Percentiles rank a stretch among this genome's conserved stretches.
Conservation (phyloP, 495 filamentous ascomycete species). For the Amorphotheca resinae region DNA sequence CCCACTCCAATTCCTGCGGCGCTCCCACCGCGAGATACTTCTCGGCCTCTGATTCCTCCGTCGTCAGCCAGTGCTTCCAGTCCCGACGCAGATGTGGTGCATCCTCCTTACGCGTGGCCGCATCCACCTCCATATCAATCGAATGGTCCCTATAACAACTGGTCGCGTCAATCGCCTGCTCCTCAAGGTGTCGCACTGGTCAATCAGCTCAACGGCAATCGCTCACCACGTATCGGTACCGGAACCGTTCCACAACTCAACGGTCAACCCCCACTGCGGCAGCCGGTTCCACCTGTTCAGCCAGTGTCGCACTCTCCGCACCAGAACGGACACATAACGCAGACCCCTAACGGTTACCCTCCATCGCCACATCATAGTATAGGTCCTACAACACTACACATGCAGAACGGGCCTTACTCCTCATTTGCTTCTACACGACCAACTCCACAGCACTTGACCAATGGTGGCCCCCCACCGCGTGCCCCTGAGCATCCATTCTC, state of each 20-base stretch:
- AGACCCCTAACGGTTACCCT: conserved; percentile 23
- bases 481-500: conserved; percentile 23
- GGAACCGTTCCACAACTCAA: conserved; percentile 9
- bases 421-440: conserved; percentile 15
- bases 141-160: conserved; percentile 23
- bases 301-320: conserved; percentile 13
- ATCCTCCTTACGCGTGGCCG: conserved; percentile 22
- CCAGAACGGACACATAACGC: conserved; percentile 14
- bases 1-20: conserved; percentile 29
- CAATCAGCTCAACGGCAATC: conserved; percentile 31
- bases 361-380: conserved; percentile 28
- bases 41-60: conserved; percentile 12
- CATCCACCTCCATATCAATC: conserved; percentile 20
- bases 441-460: conserved; percentile 21
- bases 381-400: conserved; percentile 8
- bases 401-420: conserved; percentile 14
- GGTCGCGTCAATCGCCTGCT: conserved; percentile 24
- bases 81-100: conserved; percentile 18
- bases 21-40: conserved; percentile 18
- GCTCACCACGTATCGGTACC: conserved; percentile 22
- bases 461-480: conserved; percentile 21
- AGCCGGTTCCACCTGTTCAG: conserved; percentile 1
- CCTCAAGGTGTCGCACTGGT: conserved; percentile 24
- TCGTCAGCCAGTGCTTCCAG: conserved; percentile 9
- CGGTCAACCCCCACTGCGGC: conserved; percentile 8